A percentile compares a stretch with the other conserved stretches of the same genome.
phyloP scores from a whole-genome alignment of 768 basidiomycete species.

The Lentinula boryana region DNA sequence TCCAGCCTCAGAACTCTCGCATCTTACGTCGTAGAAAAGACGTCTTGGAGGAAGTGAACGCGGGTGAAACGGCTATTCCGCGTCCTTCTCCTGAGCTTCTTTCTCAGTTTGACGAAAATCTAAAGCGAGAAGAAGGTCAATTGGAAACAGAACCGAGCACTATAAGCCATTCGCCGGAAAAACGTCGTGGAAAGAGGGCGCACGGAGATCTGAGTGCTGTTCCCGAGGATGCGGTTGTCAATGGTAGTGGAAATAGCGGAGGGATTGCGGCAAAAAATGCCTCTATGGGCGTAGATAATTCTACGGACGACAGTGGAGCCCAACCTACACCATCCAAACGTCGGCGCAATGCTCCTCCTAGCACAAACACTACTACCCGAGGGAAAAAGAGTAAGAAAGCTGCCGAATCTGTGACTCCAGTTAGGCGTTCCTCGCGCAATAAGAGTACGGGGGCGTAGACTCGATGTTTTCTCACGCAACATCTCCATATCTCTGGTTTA shows the following conservation, averaged over 20 bases:
- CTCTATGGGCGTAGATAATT: neutral
- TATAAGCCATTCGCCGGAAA: neutral
- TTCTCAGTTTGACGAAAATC: slow-evolving; percentile 1
- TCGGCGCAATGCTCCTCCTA: neutral
- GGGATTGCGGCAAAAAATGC: neutral
- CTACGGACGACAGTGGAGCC: neutral
- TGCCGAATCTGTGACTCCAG: neutral
- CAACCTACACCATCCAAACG: slow-evolving; percentile 3
- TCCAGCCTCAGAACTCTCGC: slow-evolving; percentile 3
- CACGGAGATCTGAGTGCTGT: neutral
- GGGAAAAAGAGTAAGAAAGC: neutral
- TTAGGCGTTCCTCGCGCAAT: slow-evolving; percentile 1
- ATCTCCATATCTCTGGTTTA: neutral
- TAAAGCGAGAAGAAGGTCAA: neutral
- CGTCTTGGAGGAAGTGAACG: slow-evolving; percentile 40
- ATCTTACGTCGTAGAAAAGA: slow-evolving; percentile 41
- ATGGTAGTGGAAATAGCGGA: neutral
- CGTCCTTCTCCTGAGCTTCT: slow-evolving; percentile 60
- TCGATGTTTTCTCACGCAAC: neutral
- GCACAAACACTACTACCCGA: neutral
- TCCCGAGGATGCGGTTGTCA: neutral
- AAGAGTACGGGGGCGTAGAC: neutral
- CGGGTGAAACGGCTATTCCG: slow-evolving; percentile 30
- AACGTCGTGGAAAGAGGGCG: neutral
- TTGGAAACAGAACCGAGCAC: neutral